These are phyloP conservation scores for Gleditsia sinensis DNA, from an alignment of 306 rosid genomes.

Conservation along the genomic window DNA sequence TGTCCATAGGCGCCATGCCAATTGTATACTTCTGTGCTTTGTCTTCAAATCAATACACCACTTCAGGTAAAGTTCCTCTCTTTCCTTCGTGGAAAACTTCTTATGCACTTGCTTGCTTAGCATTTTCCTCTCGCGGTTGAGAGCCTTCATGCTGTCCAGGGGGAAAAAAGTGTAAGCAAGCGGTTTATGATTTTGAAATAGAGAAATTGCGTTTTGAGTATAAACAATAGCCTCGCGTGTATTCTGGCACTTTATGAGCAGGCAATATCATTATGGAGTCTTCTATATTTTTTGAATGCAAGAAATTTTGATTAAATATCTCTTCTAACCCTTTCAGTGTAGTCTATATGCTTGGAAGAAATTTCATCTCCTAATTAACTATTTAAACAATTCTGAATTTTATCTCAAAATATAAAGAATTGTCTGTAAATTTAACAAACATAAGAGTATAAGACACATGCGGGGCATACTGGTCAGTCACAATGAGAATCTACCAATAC, in stretches of 20 bases:
- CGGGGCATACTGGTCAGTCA: constrained; percentile 5
- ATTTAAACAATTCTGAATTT: constrained; percentile 6
- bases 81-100: constrained; percentile 61
- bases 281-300: not conserved
- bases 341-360: not conserved
- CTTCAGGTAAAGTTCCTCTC: constrained; percentile 58
- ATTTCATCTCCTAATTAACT: not conserved
- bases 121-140: constrained; percentile 78
- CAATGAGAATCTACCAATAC: constrained; percentile 8
- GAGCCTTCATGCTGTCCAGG: constrained; percentile 53
- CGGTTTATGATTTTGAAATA: constrained; percentile 1
- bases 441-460: not conserved
- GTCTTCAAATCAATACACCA: constrained; percentile 72
- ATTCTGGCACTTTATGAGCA: not conserved
- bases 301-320: not conserved
- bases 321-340: not conserved
- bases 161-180: constrained; percentile 4
- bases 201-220: not conserved
- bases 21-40: constrained; percentile 70
- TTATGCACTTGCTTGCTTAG: constrained; percentile 70
- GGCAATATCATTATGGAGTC: too few species aligned
- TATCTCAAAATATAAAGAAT: constrained; percentile 5
- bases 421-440: not conserved
- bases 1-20: constrained; percentile 66
- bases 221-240: not conserved